Percentiles rank a stretch among this genome's conserved stretches.
These are phyloP conservation scores for Pyricularia sp. DNA, from an alignment of 2,329 filamentous ascomycete species.

Conservation along the genomic window DNA sequence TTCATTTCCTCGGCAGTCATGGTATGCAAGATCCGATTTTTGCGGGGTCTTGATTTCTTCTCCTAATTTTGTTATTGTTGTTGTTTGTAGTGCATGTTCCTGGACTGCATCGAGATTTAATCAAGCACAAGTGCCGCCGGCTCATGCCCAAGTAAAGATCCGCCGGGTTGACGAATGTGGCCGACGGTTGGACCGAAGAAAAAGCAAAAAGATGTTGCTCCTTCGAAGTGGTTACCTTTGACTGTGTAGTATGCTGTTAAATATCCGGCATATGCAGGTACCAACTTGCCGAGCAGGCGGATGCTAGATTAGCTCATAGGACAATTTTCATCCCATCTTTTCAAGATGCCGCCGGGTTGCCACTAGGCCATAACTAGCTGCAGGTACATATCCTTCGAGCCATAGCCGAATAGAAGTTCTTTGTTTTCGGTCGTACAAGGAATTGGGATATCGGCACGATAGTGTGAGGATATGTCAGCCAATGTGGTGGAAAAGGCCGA, in stretches of 20 bases:
- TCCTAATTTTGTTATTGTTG: neutral
- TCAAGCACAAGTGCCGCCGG: neutral
- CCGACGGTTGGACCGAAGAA: neutral
- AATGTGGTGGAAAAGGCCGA: neutral
- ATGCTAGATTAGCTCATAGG: neutral
- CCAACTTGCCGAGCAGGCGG: neutral
- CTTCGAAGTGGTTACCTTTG: neutral
- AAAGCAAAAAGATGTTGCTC: neutral
- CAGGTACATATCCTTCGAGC: neutral
- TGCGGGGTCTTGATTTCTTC: neutral
- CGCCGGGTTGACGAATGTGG: neutral
- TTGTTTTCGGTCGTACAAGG: neutral
- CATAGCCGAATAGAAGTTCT: neutral
- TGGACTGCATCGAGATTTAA: neutral
- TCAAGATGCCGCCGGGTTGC: neutral
- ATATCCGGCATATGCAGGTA: neutral
- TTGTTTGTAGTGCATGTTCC: neutral
- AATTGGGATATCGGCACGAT: neutral
- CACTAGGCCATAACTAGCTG: neutral
- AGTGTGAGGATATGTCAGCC: neutral
- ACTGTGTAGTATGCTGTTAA: neutral
- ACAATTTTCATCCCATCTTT: neutral
- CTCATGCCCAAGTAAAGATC: neutral
- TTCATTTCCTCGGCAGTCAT: neutral
- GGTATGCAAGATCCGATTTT: neutral